Base-by-base conservation (phyloP, 2,329 filamentous ascomycete species). In the Blastomyces parvus region DNA sequence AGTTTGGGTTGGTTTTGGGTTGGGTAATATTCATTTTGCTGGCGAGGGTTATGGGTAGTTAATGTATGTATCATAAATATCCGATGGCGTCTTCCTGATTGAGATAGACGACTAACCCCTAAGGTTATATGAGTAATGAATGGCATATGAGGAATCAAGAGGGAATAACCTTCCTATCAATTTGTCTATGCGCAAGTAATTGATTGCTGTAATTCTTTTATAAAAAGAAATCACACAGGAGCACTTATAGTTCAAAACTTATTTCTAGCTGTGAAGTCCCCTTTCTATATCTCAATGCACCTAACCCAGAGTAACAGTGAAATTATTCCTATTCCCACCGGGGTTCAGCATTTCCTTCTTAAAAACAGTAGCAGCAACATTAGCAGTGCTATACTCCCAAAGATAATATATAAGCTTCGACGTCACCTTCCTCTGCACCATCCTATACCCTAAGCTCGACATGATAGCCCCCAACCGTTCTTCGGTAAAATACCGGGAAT, bases 401-500 rank as follows among this genome's bases (percentile, higher is more conserved):
- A 97, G 80, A 67, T 91, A 92, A 74, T 96, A 97, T 27, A 90
- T 86, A 60, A 99, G 80, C 75, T 96, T 96, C 55, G 87, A 82
- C 0, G 90, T 94, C 67, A 86, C 80, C 76, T 96, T 97, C 67
- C 81, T 83, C 69, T 84, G 79, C 11, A 82, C 73, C 69, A 86
- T 76, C 14, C 74, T 75, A 73, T 92, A 97, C 0, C 93, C 92
- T 46, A 99, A 76, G 58, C 83, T 84, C 2, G 74, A 74, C 90
- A 97, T 91, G 64, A 99, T 90, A 3, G 82, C 80, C 8, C 83
- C 75, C 27, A 99, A 76, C 60, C 84, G 83, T 22, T 80, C 74
- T 66, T 92, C 86, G 62, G 90, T 87, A 72, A 96, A 84, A 73
- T 99, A 99, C 60, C 94, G 85, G 19, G 92, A 97, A 73, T 99